Conservation (phyloP, 1,284 basidiomycete species). For the Rhodotorula sp. region DNA sequence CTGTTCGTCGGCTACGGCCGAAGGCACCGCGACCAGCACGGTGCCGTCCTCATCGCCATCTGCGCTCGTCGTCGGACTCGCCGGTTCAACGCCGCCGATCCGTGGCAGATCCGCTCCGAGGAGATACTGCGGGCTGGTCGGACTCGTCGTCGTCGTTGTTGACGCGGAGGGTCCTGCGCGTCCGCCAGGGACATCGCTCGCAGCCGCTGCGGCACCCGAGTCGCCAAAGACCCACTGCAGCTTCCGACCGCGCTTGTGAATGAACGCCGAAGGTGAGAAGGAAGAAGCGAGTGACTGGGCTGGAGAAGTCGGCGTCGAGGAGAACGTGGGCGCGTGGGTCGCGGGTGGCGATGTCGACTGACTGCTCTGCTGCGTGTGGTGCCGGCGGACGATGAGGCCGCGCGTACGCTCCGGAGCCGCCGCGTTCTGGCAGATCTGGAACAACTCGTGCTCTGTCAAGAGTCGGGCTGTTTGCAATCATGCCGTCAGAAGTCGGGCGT, state of each 20-base stretch:
- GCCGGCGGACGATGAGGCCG: conserved; percentile 70
- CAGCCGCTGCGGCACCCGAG: conserved; percentile 22
- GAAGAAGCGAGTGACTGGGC: conserved; percentile 5
- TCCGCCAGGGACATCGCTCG: conserved; percentile 15
- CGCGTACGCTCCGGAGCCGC: conserved; percentile 73
- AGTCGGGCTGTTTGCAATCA: conserved; percentile 52
- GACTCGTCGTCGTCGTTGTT: background rate
- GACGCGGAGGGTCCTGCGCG: background rate
- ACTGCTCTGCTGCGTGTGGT: conserved; percentile 32
- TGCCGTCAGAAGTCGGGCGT: too few species aligned
- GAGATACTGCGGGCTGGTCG: conserved; percentile 32
- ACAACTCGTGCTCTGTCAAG: conserved; percentile 76
- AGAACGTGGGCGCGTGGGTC: background rate
- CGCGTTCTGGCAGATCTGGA: conserved; percentile 80
- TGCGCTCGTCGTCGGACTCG: conserved; percentile 10
- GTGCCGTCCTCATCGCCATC: background rate
- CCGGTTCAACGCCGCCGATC: conserved; percentile 40
- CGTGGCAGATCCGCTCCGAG: conserved; percentile 41
- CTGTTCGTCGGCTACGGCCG: background rate
- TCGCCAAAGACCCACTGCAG: conserved; percentile 62
- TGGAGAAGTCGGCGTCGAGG: conserved; percentile 1
- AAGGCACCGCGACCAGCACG: conserved; percentile 2
- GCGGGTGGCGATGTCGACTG: conserved; percentile 20
- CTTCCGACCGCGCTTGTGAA: conserved; percentile 47
- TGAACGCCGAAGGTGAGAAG: conserved; percentile 33